These are phyloP conservation scores for Ophiostoma australiae DNA, from an alignment of 2,329 filamentous ascomycete genomes.

Conservation along the genomic window DNA sequence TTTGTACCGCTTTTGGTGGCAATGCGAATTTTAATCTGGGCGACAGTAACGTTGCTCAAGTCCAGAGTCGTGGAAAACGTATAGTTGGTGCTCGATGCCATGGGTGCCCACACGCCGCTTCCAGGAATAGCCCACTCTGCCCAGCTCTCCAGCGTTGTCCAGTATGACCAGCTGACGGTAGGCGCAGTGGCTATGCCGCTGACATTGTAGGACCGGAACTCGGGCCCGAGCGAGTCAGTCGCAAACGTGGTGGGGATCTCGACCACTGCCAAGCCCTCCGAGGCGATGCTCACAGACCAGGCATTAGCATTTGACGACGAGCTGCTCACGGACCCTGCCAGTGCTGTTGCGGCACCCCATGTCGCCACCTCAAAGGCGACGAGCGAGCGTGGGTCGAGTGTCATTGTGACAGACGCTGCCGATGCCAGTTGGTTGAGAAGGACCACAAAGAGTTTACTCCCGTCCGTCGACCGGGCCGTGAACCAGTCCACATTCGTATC, in stretches of 20 bases:
- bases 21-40: not conserved
- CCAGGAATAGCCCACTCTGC: not conserved
- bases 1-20: not conserved
- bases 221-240: not conserved
- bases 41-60: not conserved
- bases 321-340: not conserved
- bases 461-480: not conserved
- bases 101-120: not conserved
- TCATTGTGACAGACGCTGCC: not conserved
- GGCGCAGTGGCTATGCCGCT: not conserved
- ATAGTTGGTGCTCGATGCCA: not conserved
- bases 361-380: not conserved
- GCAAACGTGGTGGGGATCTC: not conserved
- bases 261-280: not conserved
- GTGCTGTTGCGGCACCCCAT: not conserved
- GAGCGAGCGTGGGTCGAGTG: not conserved
- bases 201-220: not conserved
- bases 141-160: not conserved
- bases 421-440: not conserved
- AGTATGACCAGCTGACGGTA: not conserved
- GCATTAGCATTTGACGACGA: not conserved
- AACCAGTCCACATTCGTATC: not conserved
- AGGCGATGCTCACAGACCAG: not conserved
- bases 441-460: not conserved
- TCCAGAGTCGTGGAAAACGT: not conserved